These are phyloP conservation scores for Cyamopsis tetragonoloba DNA, from an alignment of 306 rosid species.

Conservation along the genomic window DNA sequence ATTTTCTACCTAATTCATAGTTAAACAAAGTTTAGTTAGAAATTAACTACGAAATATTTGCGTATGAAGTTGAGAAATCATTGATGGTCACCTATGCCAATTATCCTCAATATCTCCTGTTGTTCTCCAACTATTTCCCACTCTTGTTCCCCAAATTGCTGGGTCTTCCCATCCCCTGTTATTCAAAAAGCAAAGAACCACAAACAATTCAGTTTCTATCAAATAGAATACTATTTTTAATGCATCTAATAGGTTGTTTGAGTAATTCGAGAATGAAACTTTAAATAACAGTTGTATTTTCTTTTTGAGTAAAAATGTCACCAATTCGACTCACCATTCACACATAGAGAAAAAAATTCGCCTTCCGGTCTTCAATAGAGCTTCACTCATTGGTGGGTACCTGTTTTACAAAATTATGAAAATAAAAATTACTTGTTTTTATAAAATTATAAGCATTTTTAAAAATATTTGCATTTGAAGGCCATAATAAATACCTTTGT, in stretches of 20 bases:
- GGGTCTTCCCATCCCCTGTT: conserved; percentile 37
- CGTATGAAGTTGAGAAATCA: neutral
- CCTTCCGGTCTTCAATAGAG: conserved; percentile 43
- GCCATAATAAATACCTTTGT: conserved; percentile 35
- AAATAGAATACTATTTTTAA: neutral
- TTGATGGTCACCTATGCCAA: conserved; percentile 39
- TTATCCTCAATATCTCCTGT: conserved; percentile 49
- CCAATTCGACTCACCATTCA: conserved; percentile 51
- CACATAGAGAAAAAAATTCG: conserved; percentile 56
- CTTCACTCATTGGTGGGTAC: conserved; percentile 59
- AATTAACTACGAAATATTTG: no score
- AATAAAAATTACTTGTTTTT: neutral
- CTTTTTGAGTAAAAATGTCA: neutral
- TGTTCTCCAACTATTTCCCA: conserved; percentile 71
- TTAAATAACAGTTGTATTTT: no score
- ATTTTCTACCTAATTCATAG: no score
- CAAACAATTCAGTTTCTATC: neutral
- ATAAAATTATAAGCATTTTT: neutral
- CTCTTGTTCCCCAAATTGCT: conserved; percentile 45
- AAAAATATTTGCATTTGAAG: neutral
- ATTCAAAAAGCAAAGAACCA: neutral
- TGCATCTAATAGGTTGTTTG: no score
- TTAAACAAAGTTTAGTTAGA: no score
- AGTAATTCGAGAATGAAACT: no score
- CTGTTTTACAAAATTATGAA: conserved; percentile 23